These are phyloP conservation scores for Ogataea neopini DNA, from an alignment of 805 yeast species.

Conservation along the genomic window DNA sequence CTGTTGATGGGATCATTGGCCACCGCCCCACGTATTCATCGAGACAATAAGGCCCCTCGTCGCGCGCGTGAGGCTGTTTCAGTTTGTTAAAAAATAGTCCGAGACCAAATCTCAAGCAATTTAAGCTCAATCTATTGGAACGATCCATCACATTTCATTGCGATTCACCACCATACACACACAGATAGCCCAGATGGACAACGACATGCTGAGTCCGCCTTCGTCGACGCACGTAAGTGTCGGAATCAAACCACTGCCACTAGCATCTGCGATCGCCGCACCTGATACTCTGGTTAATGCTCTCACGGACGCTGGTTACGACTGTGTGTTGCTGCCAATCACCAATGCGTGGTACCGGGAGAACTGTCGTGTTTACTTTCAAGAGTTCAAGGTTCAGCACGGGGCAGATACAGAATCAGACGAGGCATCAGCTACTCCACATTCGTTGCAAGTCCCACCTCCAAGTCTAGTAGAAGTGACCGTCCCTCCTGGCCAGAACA, in stretches of 20 bases:
- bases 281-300: slow-evolving; percentile 33
- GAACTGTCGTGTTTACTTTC: slow-evolving; percentile 41
- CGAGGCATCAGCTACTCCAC: slow-evolving; percentile 18
- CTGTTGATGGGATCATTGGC: not conserved
- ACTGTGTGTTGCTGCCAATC: slow-evolving; percentile 52
- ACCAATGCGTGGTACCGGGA: slow-evolving; percentile 54
- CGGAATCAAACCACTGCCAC: slow-evolving; percentile 49
- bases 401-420: slow-evolving; percentile 1
- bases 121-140: not conserved
- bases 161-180: not conserved
- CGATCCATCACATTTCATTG: not conserved
- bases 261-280: slow-evolving; percentile 32
- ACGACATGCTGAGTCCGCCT: slow-evolving; percentile 2
- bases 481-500: slow-evolving; percentile 43
- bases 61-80: slow-evolving; percentile 11
- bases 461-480: slow-evolving; percentile 45
- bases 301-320: slow-evolving; percentile 43
- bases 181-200: not conserved
- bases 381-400: slow-evolving; percentile 29
- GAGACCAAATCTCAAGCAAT: not conserved
- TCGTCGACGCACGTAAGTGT: slow-evolving; percentile 23
- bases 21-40: not conserved
- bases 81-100: slow-evolving; percentile 4
- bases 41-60: slow-evolving; percentile 2
- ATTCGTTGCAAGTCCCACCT: slow-evolving; percentile 37